Evolutionary conservation across 2,329 filamentous ascomycete species (phyloP).

Genomic region (Keithomyces neogunnii): DNA sequence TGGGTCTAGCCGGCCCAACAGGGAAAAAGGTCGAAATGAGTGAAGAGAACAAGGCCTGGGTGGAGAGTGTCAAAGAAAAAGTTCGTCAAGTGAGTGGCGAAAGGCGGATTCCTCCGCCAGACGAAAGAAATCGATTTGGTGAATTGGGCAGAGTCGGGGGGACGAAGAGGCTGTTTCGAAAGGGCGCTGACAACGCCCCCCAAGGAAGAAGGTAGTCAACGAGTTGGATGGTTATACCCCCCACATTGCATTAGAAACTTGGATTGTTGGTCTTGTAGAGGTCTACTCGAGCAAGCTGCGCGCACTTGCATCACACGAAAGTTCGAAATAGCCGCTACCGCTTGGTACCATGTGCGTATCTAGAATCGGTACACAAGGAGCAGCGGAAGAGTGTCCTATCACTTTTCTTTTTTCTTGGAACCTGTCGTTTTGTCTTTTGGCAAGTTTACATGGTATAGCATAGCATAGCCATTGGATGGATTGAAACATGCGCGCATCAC

Average conservation of each 20-base stretch:
- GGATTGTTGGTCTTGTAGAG: background rate
- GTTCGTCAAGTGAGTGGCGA: conserved; percentile 63
- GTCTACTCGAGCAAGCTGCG: background rate
- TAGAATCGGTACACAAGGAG: background rate
- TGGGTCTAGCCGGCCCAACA: conserved; percentile 64
- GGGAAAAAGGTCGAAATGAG: conserved; percentile 58
- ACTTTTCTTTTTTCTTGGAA: background rate
- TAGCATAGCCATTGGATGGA: background rate
- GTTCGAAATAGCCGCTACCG: background rate
- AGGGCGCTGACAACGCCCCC: conserved; percentile 20
- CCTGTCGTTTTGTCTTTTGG: background rate
- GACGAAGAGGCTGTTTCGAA: conserved; percentile 63
- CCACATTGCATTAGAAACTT: background rate
- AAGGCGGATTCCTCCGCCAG: conserved; percentile 25
- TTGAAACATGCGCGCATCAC: background rate
- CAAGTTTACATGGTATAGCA: background rate
- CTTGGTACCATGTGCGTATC: background rate
- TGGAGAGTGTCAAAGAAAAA: conserved; percentile 74
- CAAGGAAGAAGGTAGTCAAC: conserved; percentile 13
- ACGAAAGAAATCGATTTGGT: conserved; percentile 43
- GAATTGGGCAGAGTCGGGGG: conserved; percentile 64
- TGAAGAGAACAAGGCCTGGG: conserved; percentile 69
- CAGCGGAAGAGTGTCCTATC: background rate
- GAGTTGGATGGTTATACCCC: background rate
- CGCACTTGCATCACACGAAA: background rate